Base-by-base conservation (phyloP, 2,329 filamentous ascomycete species). In the Aspergillus japonicus region DNA sequence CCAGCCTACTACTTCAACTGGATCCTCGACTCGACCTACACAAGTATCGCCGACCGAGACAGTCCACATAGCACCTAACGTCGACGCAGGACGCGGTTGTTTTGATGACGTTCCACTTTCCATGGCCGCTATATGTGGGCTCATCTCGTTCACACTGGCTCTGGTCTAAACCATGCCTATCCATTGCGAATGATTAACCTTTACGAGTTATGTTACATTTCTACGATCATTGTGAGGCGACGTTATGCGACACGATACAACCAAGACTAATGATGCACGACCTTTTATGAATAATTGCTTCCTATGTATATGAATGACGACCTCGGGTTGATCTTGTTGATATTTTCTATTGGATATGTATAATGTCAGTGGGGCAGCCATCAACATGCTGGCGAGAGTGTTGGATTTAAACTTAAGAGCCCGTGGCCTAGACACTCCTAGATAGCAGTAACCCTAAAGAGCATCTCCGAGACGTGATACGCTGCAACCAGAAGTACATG, bases 71-170 rank as follows among this genome's bases (percentile, higher is more conserved):
- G 63, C 72, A 23, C 64, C 67, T 42, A 63, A 63, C 23, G 59
- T 60, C 5, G 64, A 62, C 54, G 59, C 59, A 35, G 70, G 67
- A 5, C 59, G 52, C 52, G 54, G 44, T 62, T 47, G 62, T 47
- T 53, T n/a, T n/a, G n/a, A 61, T 42, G 53, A 60, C 26, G 24
- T 54, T 26, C 62, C 66, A 10, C 26, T 62, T n/a, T 56, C 47
- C 7, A 50, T 69, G 44, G 55, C 62, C 59, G 55, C 53, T 52
- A 54, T 73, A n/a, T 69, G 66, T 59, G 62, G 62, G 47, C 56
- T 73, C 24, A 50, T 74, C 19, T 62, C 59, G 52, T 58, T 62
- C 26, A 59, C 59, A 19, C 21, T 70, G 31, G 55, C 58, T 19
- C 53, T 69, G 54, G 50, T 66, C 50, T 75, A 58, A 48, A 10